A percentile compares a stretch with the other conserved stretches of the same genome.
phyloP scores from a whole-genome alignment of 2,329 filamentous ascomycete genomes.

The Aurifilum marmelostoma region DNA sequence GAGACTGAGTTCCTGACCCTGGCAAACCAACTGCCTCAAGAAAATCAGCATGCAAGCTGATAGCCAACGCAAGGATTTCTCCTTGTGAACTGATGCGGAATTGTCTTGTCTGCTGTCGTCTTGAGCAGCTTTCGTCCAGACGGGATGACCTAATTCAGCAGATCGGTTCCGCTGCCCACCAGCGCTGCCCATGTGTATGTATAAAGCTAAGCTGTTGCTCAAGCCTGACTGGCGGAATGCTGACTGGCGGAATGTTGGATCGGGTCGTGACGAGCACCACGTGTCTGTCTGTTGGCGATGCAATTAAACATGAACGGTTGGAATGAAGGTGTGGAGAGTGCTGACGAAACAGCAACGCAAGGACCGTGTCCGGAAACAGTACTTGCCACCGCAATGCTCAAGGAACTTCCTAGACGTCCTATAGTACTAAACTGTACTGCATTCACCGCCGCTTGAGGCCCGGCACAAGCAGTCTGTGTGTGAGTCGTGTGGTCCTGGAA shows the following conservation, averaged over 20 bases:
- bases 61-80: neutral
- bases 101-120: too few species aligned
- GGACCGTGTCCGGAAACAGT: conserved; percentile 1
- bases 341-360: neutral
- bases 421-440: neutral
- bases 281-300: neutral
- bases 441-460: conserved; percentile 17
- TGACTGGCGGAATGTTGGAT: neutral
- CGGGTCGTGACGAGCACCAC: neutral
- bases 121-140: neutral
- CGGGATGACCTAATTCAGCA: neutral
- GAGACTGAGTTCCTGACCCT: neutral
- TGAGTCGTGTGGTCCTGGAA: neutral
- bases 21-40: neutral
- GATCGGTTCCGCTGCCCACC: neutral
- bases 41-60: neutral
- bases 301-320: neutral
- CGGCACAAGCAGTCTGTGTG: neutral
- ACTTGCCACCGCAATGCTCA: conserved; percentile 13
- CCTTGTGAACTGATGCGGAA: too few species aligned
- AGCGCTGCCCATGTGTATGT: neutral
- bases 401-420: conserved; percentile 18
- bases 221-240: neutral
- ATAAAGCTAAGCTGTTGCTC: neutral
- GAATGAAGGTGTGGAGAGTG: neutral